Evolutionary conservation across 139 green algal genomes (phyloP), one percentile per base, ranked within the genome.

Genomic region (Raphidocelis subcapitata): DNA sequence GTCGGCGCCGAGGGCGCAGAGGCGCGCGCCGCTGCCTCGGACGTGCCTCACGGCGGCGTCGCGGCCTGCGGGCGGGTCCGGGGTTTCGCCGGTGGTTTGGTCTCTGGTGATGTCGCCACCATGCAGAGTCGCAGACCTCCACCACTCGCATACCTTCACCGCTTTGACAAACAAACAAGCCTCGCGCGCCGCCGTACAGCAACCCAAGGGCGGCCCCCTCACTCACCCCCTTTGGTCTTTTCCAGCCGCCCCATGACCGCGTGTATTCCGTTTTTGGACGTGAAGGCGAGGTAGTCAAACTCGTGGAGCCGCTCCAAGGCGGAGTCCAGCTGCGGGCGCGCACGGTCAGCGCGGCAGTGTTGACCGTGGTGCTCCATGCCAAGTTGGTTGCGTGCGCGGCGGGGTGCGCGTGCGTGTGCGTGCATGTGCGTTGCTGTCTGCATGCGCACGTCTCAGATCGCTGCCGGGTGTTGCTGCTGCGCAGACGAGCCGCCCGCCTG

Each of bases 251-350:
- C 44, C 68, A 94, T 44, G 21, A 92, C 75, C 2, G 84, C 83
- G 47, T 80, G 44, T 46, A 92, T 89, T 69, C 84, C 85, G 46
- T 91, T 93, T 28, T 77, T 82, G 12, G 82, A 91, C 1, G 84
- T 88, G 81, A 94, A 92, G 14, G 81, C 83, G 29, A 94, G 67
- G 69, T 91, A 79, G 1, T 61, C 82, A 60, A 70, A 88, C 2
- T 15, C 3, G 3, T 59, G 44, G 21, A 82, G 65, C 51, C 67
- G 24, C n/a, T 20, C 24, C 28, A 79, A 31, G 3, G 29, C 29
- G 23, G 18, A 29, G 46, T 76, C 62, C 29, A 82, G 62, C 72
- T 81, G 74, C 35, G 70, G 23, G 21, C 35, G 20, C 1, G 52
- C 21, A 64, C 62, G 32, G 5, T 46, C 46, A 44, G 21, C 28